A percentile compares a stretch with the other conserved stretches of the same genome.
phyloP scores from a whole-genome alignment of 495 filamentous ascomycete species.

The Chlorociboria aeruginascens region DNA sequence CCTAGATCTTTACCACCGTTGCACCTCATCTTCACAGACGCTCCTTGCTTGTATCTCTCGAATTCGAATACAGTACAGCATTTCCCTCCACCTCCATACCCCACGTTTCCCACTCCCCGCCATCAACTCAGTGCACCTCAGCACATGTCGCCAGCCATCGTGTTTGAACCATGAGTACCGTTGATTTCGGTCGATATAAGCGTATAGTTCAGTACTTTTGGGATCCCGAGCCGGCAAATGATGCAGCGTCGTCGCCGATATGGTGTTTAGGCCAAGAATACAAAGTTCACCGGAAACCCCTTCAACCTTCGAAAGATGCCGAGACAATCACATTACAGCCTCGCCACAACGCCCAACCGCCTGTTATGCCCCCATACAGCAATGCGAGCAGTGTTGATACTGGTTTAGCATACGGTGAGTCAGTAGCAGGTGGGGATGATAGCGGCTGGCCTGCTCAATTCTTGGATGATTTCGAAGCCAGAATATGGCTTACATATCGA shows the following conservation, averaged over 20 bases:
- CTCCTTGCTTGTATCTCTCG: not conserved
- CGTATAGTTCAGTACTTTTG: conserved; percentile 87
- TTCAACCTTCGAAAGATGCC: conserved; percentile 1
- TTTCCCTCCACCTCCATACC: not conserved
- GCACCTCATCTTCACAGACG: not conserved
- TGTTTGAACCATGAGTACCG: conserved; percentile 36
- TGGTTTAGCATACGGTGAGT: conserved; percentile 33
- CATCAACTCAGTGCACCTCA: not conserved
- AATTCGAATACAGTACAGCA: not conserved
- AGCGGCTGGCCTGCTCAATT: conserved; percentile 78
- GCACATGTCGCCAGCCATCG: not conserved
- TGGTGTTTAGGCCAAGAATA: conserved; percentile 87
- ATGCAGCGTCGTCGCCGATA: conserved; percentile 54
- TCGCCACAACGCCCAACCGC: conserved; percentile 7
- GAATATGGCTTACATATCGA: conserved; percentile 94
- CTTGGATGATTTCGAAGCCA: conserved; percentile 83
- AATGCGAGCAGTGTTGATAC: conserved; percentile 32
- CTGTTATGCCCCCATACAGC: conserved; percentile 33
- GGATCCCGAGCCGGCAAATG: conserved; percentile 87
- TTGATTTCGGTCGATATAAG: conserved; percentile 57
- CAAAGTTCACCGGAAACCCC: conserved; percentile 9
- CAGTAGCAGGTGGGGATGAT: conserved; percentile 25
- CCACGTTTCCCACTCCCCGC: conserved; percentile 2
- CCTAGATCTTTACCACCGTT: not conserved
- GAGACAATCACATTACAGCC: not conserved